Percentiles rank a stretch among this genome's conserved stretches.
These are phyloP conservation scores for Collariella sp. DNA, from an alignment of 495 filamentous ascomycete species.

Conservation along the genomic window DNA sequence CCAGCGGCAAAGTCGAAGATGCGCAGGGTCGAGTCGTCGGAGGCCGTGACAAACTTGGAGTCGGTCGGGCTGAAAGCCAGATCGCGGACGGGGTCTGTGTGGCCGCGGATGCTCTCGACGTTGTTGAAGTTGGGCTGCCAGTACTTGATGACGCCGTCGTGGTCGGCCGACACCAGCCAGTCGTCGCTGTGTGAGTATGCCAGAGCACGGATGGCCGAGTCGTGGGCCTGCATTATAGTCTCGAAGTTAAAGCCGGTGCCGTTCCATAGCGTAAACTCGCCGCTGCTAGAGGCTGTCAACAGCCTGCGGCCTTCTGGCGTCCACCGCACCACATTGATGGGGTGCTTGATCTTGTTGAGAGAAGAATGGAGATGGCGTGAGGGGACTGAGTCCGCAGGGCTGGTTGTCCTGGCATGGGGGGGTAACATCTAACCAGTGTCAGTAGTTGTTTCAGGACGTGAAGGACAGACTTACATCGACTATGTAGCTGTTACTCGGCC, in stretches of 20 bases:
- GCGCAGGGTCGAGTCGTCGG: constrained; percentile 85
- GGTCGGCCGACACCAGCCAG: constrained; percentile 92
- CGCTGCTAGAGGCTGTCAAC: constrained; percentile 87
- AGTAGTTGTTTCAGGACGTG: constrained; percentile 14
- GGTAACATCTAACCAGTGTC: constrained; percentile 64
- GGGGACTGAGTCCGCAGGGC: constrained; percentile 74
- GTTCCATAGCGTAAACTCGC: constrained; percentile 98
- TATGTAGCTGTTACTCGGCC: constrained; percentile 79
- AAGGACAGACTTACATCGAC: constrained; percentile 60
- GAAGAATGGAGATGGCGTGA: constrained; percentile 89
- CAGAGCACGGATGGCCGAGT: constrained; percentile 80
- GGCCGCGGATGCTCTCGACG: constrained; percentile 86
- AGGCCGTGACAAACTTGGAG: constrained; percentile 89
- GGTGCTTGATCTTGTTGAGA: constrained; percentile 94
- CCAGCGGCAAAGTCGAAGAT: constrained; percentile 95
- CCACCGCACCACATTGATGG: constrained; percentile 95
- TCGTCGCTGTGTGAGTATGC: constrained; percentile 90
- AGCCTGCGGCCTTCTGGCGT: constrained; percentile 89
- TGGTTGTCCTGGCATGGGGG: constrained; percentile 61
- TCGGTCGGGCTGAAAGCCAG: constrained; percentile 91
- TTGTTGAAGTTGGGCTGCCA: constrained; percentile 99
- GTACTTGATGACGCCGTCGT: constrained; percentile 92
- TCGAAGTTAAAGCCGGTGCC: constrained; percentile 99
- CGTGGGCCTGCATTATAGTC: constrained; percentile 97
- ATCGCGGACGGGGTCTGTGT: constrained; percentile 80